A percentile compares a stretch with the other conserved stretches of the same genome.
Evolutionary conservation across 306 rosid species (phyloP).

Genomic region (Dryas alaskensis): DNA sequence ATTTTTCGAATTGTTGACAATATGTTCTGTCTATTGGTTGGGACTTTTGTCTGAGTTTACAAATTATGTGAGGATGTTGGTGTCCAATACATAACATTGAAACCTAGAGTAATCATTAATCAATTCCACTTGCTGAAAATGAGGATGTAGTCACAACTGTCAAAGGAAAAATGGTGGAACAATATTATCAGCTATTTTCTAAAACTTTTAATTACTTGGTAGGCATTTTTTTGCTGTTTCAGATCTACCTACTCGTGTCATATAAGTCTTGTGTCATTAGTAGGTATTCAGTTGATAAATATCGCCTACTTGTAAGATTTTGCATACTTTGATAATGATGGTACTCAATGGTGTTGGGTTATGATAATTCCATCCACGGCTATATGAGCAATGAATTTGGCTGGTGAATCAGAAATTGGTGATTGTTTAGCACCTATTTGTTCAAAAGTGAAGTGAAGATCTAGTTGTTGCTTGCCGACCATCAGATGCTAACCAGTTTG

Average conservation of each 20-base stretch:
- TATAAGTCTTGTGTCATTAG: neutral
- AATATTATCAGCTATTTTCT: too few species aligned
- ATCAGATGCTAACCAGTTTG: neutral
- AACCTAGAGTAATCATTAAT: too few species aligned
- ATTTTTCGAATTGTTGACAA: too few species aligned
- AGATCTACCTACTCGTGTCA: neutral
- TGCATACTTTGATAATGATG: neutral
- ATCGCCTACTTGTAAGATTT: neutral
- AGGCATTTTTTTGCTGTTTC: neutral
- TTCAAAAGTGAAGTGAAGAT: neutral
- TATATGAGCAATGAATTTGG: neutral
- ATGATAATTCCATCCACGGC: neutral
- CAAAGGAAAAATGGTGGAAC: too few species aligned
- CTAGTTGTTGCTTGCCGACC: neutral
- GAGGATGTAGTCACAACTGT: too few species aligned
- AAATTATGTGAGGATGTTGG: too few species aligned
- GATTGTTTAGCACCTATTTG: neutral
- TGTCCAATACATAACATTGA: too few species aligned
- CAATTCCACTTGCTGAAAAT: too few species aligned
- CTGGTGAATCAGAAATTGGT: neutral
- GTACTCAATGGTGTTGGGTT: neutral
- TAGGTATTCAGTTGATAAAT: neutral
- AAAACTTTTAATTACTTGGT: neutral
- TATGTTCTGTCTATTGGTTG: neutral
- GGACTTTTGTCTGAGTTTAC: neutral